Percentiles rank a stretch among this genome's conserved stretches.
Conservation (phyloP, 2,329 filamentous ascomycete species). For the Alternaria gaisen region DNA sequence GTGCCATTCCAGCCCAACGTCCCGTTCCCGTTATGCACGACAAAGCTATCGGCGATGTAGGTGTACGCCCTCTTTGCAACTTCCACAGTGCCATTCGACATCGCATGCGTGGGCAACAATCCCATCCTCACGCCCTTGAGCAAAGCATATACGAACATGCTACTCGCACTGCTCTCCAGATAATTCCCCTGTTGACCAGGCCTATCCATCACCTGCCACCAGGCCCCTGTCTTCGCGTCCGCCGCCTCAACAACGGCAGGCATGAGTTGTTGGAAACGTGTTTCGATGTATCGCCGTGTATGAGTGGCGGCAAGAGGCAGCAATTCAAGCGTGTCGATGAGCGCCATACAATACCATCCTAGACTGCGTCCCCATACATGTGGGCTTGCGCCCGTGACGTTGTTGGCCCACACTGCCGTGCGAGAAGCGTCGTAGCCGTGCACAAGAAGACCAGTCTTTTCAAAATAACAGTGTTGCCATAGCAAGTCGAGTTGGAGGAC, state of each 20-base stretch:
- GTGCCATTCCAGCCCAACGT: slow-evolving; percentile 49
- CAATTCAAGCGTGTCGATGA: slow-evolving; percentile 61
- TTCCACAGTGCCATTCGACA: neutral
- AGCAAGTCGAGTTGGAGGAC: slow-evolving; percentile 50
- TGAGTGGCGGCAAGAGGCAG: slow-evolving; percentile 22
- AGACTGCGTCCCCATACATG: slow-evolving; percentile 64
- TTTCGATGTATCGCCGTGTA: neutral
- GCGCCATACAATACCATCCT: slow-evolving; percentile 64
- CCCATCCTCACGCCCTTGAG: slow-evolving; percentile 55
- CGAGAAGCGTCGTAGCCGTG: slow-evolving; percentile 65
- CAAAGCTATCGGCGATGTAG: slow-evolving; percentile 31
- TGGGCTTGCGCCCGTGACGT: slow-evolving; percentile 60
- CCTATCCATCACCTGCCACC: slow-evolving; percentile 66
- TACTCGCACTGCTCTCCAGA: slow-evolving; percentile 66
- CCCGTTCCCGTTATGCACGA: slow-evolving; percentile 30
- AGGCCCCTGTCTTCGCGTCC: slow-evolving; percentile 53
- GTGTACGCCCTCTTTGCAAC: slow-evolving; percentile 43
- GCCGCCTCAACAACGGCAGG: slow-evolving; percentile 51
- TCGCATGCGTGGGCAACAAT: slow-evolving; percentile 21
- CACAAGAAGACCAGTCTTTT: slow-evolving; percentile 56
- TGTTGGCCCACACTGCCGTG: slow-evolving; percentile 62
- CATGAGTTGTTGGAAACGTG: slow-evolving; percentile 13
- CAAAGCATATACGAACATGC: slow-evolving; percentile 66
- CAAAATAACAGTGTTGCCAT: slow-evolving; percentile 52
- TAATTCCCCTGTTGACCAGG: slow-evolving; percentile 63